Percentiles rank a stretch among this genome's conserved stretches.
phyloP scores from a whole-genome alignment of 768 basidiomycete genomes.

The Rickenella mellea region DNA sequence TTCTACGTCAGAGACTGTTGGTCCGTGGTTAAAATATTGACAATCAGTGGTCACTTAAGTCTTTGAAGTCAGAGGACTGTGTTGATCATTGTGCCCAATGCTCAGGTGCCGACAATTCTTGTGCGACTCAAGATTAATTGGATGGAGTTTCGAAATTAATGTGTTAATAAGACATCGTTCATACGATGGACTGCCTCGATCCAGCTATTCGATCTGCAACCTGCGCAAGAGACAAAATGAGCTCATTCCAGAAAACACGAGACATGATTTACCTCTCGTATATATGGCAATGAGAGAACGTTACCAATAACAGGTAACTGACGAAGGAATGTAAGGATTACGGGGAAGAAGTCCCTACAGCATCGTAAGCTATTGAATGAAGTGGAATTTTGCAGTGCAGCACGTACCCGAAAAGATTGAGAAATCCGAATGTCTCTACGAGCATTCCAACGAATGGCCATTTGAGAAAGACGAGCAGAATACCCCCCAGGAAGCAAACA shows the following conservation, averaged over 20 bases:
- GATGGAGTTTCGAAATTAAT: too few species aligned
- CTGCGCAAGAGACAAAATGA: conserved; percentile 24
- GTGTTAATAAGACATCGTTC: conserved; percentile 5
- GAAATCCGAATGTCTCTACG: conserved; percentile 92
- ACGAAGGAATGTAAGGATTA: conserved; percentile 91
- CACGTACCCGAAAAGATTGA: conserved; percentile 91
- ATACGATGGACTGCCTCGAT: conserved; percentile 68
- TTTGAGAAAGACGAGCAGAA: conserved; percentile 89
- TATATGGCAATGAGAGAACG: conserved; percentile 76
- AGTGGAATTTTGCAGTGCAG: conserved; percentile 10
- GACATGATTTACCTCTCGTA: conserved; percentile 61
- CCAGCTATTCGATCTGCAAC: conserved; percentile 74
- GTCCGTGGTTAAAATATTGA: too few species aligned
- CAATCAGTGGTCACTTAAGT: too few species aligned
- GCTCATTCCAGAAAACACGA: not conserved
- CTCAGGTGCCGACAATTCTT: too few species aligned
- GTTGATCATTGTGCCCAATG: too few species aligned
- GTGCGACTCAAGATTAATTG: too few species aligned
- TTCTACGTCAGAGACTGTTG: too few species aligned
- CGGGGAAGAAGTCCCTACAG: conserved; percentile 95
- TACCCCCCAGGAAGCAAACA: conserved; percentile 79
- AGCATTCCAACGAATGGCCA: conserved; percentile 92
- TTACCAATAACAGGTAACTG: conserved; percentile 91
- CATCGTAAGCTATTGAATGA: not conserved
- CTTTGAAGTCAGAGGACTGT: too few species aligned